Evolutionary conservation across 768 basidiomycete genomes (phyloP).

Genomic region (Phaffia tasmanica): DNA sequence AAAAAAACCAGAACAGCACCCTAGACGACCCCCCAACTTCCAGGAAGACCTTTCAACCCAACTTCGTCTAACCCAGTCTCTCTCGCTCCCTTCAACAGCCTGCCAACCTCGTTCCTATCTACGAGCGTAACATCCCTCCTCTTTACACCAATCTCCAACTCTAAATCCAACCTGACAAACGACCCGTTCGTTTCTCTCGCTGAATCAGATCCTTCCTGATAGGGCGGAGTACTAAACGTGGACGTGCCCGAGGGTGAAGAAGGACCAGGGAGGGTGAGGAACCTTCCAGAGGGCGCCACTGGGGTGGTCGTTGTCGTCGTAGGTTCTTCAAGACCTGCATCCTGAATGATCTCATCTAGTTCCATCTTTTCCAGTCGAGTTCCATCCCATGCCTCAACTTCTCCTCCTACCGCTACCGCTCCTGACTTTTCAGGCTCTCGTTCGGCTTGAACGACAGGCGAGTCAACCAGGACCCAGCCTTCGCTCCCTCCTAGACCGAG

Average conservation of each 20-base stretch:
- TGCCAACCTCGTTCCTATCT: constrained; percentile 4
- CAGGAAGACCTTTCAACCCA: not conserved
- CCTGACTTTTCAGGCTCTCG: not conserved
- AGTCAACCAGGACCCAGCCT: constrained; percentile 22
- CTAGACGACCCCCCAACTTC: no score
- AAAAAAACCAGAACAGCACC: not conserved
- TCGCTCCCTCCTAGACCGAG: not conserved
- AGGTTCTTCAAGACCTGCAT: no score
- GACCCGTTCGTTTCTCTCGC: not conserved
- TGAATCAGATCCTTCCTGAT: no score
- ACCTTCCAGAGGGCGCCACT: no score
- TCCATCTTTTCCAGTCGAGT: constrained; percentile 19
- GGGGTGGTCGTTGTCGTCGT: no score
- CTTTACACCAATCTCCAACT: constrained; percentile 15
- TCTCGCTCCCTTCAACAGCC: constrained; percentile 11
- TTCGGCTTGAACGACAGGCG: not conserved
- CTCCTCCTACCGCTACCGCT: not conserved
- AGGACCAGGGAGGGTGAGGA: no score
- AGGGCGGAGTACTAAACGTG: no score
- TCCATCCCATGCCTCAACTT: constrained; percentile 21
- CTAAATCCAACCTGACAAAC: constrained; percentile 21
- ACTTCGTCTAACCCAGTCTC: not conserved
- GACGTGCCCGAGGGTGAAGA: no score
- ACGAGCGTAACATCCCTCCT: constrained; percentile 9
- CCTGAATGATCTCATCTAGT: constrained; percentile 19